phyloP scores from a whole-genome alignment of 148 eudicot genomes.

The Oxyria digyna region DNA sequence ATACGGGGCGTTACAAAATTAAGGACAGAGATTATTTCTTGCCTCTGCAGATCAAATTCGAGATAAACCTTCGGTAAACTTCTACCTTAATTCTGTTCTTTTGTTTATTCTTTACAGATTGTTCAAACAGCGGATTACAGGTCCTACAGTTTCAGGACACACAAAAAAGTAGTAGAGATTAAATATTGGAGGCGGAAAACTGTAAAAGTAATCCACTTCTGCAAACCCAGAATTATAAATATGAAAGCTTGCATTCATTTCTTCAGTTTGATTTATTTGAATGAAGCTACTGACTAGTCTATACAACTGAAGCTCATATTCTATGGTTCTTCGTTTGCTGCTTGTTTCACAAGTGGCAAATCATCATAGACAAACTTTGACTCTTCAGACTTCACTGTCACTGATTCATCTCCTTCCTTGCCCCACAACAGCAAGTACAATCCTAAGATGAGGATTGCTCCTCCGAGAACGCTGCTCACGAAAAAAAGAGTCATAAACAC shows the following conservation, averaged over 20 bases:
- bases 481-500: not conserved
- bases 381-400: slow-evolving; percentile 12
- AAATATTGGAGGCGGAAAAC: too few relatives aligned
- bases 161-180: too few relatives aligned
- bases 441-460: slow-evolving; percentile 37
- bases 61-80: too few relatives aligned
- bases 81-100: too few relatives aligned
- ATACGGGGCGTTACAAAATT: too few relatives aligned
- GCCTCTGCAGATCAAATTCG: too few relatives aligned
- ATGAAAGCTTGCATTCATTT: not conserved
- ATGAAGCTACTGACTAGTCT: not conserved
- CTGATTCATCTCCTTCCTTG: slow-evolving; percentile 27
- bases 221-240: not conserved
- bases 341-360: not conserved
- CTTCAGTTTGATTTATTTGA: not conserved
- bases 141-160: too few relatives aligned
- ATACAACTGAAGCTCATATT: not conserved
- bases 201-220: not conserved
- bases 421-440: slow-evolving; percentile 65
- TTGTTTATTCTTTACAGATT: too few relatives aligned
- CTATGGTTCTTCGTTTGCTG: not conserved
- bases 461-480: slow-evolving; percentile 47
- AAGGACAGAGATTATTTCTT: too few relatives aligned
- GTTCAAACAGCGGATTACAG: too few relatives aligned
- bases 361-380: slow-evolving; percentile 11